phyloP scores from a whole-genome alignment of 306 rosid species.

The Myrica gale region DNA sequence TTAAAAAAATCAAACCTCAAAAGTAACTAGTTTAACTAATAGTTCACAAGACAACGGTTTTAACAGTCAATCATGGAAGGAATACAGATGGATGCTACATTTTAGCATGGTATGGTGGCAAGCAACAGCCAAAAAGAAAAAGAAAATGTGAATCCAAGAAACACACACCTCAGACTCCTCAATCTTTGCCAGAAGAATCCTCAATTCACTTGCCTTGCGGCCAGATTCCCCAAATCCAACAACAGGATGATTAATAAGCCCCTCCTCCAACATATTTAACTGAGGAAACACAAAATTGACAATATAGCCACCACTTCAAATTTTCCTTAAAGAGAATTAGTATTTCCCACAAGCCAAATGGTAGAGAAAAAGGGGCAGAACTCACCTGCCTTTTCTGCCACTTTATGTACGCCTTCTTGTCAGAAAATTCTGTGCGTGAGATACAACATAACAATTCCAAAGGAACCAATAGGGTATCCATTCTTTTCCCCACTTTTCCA shows the following conservation, averaged over 20 bases:
- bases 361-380: conserved; percentile 23
- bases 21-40: not conserved
- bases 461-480: conserved; percentile 91
- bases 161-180: conserved; percentile 89
- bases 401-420: conserved; percentile 84
- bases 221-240: conserved; percentile 96
- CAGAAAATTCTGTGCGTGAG: conserved; percentile 93
- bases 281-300: conserved; percentile 40
- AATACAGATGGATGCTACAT: conserved; percentile 18
- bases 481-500: conserved; percentile 92
- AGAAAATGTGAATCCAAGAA: conserved; percentile 16
- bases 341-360: conserved; percentile 15
- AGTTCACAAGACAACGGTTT: not conserved
- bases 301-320: conserved; percentile 28
- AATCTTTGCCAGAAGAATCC: conserved; percentile 89
- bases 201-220: conserved; percentile 77
- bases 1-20: not conserved
- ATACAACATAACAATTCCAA: conserved; percentile 86
- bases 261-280: conserved; percentile 95
- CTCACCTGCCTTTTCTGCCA: conserved; percentile 99
- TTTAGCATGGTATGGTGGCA: conserved; percentile 18
- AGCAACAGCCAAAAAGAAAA: not conserved
- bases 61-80: conserved; percentile 21
- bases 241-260: conserved; percentile 83
- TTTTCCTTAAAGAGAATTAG: conserved; percentile 26